A percentile compares a stretch with the other conserved stretches of the same genome.
phyloP scores from a whole-genome alignment of 2,329 filamentous ascomycete species.

The Scopulariopsis brevicaulis region DNA sequence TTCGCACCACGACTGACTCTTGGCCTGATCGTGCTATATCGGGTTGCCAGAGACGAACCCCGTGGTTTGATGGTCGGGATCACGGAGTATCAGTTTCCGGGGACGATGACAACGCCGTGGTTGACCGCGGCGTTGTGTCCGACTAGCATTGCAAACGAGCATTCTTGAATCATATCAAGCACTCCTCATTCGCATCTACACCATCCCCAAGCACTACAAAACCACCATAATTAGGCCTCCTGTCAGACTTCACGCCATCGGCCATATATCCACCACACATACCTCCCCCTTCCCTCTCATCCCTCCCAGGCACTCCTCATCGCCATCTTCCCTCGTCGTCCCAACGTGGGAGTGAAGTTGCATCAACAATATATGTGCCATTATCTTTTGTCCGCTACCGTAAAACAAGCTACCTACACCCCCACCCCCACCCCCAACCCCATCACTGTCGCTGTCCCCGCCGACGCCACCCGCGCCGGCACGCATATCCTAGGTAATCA shows the following conservation, averaged over 20 bases:
- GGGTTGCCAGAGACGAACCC: too few species aligned
- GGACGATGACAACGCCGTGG: too few species aligned
- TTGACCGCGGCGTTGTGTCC: too few species aligned
- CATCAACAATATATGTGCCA: not conserved
- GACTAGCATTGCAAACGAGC: too few species aligned
- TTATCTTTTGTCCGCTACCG: not conserved
- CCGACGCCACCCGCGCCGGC: not conserved
- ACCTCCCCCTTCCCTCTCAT: not conserved
- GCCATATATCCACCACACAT: too few species aligned
- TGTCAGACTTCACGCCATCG: not conserved
- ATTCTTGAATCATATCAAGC: too few species aligned
- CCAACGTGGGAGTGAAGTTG: not conserved
- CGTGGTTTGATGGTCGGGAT: too few species aligned
- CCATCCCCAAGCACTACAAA: too few species aligned
- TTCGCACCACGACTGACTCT: too few species aligned
- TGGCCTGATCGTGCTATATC: too few species aligned
- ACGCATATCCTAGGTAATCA: not conserved
- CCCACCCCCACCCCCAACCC: not conserved
- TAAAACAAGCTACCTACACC: not conserved
- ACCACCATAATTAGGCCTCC: not conserved
- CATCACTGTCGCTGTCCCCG: not conserved
- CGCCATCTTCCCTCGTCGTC: not conserved
- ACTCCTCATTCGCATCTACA: too few species aligned
- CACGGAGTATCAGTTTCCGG: too few species aligned
- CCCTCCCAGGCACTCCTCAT: not conserved